A percentile compares a stretch with the other conserved stretches of the same genome.
Conservation (phyloP, 805 yeast genomes). For the Candida corydali region DNA sequence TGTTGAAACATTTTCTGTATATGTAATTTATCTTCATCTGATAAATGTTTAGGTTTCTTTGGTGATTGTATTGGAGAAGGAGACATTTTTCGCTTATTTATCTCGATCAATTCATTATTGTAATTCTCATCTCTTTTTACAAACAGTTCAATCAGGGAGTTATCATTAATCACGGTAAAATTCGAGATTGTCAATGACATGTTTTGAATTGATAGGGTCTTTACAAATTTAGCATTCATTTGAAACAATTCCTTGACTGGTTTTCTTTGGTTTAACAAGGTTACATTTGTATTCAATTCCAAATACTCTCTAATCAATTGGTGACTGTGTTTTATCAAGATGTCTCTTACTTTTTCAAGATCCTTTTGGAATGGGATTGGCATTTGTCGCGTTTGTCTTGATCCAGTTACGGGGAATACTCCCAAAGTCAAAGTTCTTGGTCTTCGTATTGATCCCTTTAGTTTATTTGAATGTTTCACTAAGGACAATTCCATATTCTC, state of each 20-base stretch:
- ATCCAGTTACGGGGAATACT: slow-evolving; percentile 18
- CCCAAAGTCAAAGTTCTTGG: slow-evolving; percentile 54
- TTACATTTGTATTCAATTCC: slow-evolving; percentile 18
- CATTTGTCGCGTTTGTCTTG: slow-evolving; percentile 38
- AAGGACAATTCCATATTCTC: slow-evolving; percentile 41
- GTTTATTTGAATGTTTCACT: slow-evolving; percentile 17
- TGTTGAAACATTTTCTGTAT: slow-evolving; percentile 21
- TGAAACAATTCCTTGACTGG: slow-evolving; percentile 13
- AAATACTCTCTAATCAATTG: slow-evolving; percentile 40
- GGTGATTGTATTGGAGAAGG: neutral
- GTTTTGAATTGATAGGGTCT: slow-evolving; percentile 42
- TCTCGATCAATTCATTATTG: slow-evolving; percentile 11
- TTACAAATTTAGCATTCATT: slow-evolving; percentile 16
- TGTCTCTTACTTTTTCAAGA: slow-evolving; percentile 30
- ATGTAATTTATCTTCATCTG: slow-evolving; percentile 20
- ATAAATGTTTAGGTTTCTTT: slow-evolving; percentile 3
- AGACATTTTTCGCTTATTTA: slow-evolving; percentile 5
- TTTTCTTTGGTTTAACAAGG: slow-evolving; percentile 19
- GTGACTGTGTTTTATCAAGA: slow-evolving; percentile 26
- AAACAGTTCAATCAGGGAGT: slow-evolving; percentile 30
- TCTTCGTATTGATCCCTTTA: slow-evolving; percentile 30
- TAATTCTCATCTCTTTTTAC: slow-evolving; percentile 8
- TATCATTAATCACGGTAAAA: slow-evolving; percentile 43
- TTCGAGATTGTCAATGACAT: slow-evolving; percentile 51
- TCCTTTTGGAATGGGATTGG: slow-evolving; percentile 33